Conservation (phyloP, 2,329 filamentous ascomycete genomes). For the Albifimbria verrucaria region DNA sequence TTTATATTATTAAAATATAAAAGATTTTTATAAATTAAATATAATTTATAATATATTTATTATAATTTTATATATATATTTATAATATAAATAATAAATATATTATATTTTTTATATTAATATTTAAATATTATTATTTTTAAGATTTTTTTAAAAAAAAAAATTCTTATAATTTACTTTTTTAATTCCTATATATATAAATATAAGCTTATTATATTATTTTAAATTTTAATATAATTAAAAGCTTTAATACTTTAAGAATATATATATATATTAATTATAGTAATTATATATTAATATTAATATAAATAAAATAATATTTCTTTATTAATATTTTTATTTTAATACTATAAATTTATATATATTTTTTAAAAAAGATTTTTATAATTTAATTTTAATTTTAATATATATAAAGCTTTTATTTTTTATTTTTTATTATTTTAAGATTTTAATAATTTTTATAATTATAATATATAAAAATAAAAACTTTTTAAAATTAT, state of each 20-base stretch:
- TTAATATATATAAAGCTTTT: too few species aligned
- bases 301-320: neutral
- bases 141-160: neutral
- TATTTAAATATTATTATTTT: neutral
- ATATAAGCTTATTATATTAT: neutral
- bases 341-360: neutral
- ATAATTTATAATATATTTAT: neutral
- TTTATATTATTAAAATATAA: constrained; percentile 1
- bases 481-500: neutral
- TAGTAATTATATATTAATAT: constrained; percentile 1
- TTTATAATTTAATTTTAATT: neutral
- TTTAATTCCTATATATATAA: neutral
- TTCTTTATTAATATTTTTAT: neutral
- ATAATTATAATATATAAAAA: neutral
- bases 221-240: neutral
- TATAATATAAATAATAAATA: constrained; percentile 1
- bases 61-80: neutral
- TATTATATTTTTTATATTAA: neutral
- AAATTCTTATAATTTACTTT: neutral
- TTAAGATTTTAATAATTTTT: constrained; percentile 1
- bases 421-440: too few species aligned
- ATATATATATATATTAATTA: neutral
- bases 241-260: neutral
- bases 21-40: constrained; percentile 1
- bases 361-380: neutral